Evolutionary conservation across 352 stramenopile genomes (phyloP).

Genomic region (Globisporangium sylvaticum): DNA sequence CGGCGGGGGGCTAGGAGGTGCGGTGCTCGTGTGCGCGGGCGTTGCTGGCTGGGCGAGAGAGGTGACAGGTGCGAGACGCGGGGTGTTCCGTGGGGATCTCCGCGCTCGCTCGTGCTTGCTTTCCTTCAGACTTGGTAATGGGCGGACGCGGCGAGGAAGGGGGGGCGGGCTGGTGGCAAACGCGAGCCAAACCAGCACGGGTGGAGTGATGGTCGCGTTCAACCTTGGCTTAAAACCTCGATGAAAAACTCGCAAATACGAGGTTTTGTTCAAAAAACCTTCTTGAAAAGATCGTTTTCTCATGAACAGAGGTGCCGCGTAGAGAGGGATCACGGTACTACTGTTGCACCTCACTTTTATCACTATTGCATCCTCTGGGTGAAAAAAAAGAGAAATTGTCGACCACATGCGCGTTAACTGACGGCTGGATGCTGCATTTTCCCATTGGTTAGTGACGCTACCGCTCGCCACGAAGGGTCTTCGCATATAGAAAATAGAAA

Average conservation of each 20-base stretch:
- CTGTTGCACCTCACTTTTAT: neutral
- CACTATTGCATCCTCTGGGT: neutral
- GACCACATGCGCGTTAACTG: neutral
- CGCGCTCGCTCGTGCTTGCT: conserved; percentile 6
- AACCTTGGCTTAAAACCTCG: neutral
- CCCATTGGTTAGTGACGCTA: neutral
- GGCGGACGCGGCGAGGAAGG: conserved; percentile 12
- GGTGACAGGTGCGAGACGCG: conserved; percentile 1
- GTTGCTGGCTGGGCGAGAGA: neutral
- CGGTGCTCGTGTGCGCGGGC: conserved; percentile 10
- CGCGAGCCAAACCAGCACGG: conserved; percentile 8
- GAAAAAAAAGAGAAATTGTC: neutral
- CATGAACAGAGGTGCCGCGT: conserved; percentile 3
- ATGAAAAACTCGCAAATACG: neutral
- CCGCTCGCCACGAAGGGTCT: neutral
- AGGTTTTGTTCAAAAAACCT: conserved; percentile 9
- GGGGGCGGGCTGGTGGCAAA: neutral
- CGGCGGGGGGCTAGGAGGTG: conserved; percentile 8
- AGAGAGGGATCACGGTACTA: neutral
- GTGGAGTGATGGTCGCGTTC: conserved; percentile 7
- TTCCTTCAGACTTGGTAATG: conserved; percentile 13
- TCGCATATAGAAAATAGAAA: neutral
- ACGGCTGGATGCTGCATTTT: neutral
- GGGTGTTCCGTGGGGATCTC: conserved; percentile 1
- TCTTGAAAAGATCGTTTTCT: conserved; percentile 14